Conservation (phyloP, 2,329 filamentous ascomycete species). For the Acarospora socialis region DNA sequence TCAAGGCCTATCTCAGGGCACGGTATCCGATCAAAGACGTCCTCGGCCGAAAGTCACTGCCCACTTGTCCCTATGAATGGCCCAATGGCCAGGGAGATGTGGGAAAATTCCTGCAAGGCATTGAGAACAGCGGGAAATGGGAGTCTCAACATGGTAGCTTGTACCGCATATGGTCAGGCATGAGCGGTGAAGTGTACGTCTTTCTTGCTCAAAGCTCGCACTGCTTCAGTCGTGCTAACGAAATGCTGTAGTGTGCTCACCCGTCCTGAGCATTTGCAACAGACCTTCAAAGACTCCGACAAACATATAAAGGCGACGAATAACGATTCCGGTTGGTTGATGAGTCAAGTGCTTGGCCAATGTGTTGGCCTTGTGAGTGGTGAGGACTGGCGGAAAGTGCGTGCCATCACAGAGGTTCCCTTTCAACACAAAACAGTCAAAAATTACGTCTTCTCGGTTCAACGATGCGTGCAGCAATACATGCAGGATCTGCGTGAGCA, state of each 20-base stretch:
- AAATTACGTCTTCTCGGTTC: conserved; percentile 5
- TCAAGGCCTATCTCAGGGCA: too few species aligned
- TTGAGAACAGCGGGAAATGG: conserved; percentile 23
- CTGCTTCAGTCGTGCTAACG: conserved; percentile 1
- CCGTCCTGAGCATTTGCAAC: conserved; percentile 21
- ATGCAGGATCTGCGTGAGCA: conserved; percentile 5
- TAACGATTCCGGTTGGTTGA: conserved; percentile 29
- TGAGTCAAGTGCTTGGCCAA: conserved; percentile 28
- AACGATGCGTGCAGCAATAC: conserved; percentile 6
- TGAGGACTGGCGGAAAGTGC: conserved; percentile 19
- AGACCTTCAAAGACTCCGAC: conserved; percentile 31
- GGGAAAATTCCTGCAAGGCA: conserved; percentile 28
- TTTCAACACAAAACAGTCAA: conserved; percentile 12
- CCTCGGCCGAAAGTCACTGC: conserved; percentile 6
- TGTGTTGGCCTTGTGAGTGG: conserved; percentile 30
- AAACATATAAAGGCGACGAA: conserved; percentile 28
- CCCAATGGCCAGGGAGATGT: conserved; percentile 28
- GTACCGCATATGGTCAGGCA: conserved; percentile 28
- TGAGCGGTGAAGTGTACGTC: conserved; percentile 27
- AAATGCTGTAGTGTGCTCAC: conserved; percentile 23
- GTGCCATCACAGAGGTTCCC: conserved; percentile 13
- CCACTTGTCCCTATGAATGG: conserved; percentile 18
- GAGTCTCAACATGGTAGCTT: conserved; percentile 20
- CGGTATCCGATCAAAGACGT: too few species aligned
- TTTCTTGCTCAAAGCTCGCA: not conserved